Conservation (phyloP, 179 eudicot species). For the Nepenthes alata region DNA sequence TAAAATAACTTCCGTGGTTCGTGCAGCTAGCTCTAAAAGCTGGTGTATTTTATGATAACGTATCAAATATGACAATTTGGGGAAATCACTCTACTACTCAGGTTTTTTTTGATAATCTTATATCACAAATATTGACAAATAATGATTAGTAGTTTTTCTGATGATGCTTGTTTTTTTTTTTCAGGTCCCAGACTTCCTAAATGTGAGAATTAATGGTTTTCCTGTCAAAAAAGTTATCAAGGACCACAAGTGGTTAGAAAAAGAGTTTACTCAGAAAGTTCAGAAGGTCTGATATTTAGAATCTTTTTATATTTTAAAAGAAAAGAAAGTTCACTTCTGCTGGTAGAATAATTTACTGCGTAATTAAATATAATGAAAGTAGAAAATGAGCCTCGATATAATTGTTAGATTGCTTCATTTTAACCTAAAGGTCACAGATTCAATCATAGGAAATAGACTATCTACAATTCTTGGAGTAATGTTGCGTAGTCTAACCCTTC, state of each 20-base stretch:
- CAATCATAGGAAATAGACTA: too few relatives aligned
- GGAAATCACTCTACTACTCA: slow-evolving; percentile 99
- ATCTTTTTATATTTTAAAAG: background rate
- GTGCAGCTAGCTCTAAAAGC: slow-evolving; percentile 90
- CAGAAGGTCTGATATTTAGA: slow-evolving; percentile 44
- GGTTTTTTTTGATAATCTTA: slow-evolving; percentile 20
- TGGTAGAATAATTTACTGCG: too few relatives aligned
- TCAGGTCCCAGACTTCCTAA: slow-evolving; percentile 90
- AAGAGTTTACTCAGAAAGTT: slow-evolving; percentile 73
- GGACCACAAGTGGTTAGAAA: slow-evolving; percentile 59
- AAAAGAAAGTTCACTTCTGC: background rate
- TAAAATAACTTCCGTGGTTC: slow-evolving; percentile 1
- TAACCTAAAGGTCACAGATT: too few relatives aligned
- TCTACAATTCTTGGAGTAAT: too few relatives aligned
- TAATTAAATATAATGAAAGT: too few relatives aligned
- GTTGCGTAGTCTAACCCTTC: too few relatives aligned
- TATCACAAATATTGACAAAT: background rate
- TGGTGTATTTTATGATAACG: slow-evolving; percentile 92
- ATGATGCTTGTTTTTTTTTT: background rate
- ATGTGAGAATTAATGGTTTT: slow-evolving; percentile 75
- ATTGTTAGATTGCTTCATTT: too few relatives aligned
- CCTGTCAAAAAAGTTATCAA: slow-evolving; percentile 37
- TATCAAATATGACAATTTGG: slow-evolving; percentile 95
- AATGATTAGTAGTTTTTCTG: background rate
- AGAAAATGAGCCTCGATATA: too few relatives aligned